Evolutionary conservation across 2,329 filamentous ascomycete genomes (phyloP), one percentile per base, ranked within the genome.

Genomic region (Sordariomycetes sp.): DNA sequence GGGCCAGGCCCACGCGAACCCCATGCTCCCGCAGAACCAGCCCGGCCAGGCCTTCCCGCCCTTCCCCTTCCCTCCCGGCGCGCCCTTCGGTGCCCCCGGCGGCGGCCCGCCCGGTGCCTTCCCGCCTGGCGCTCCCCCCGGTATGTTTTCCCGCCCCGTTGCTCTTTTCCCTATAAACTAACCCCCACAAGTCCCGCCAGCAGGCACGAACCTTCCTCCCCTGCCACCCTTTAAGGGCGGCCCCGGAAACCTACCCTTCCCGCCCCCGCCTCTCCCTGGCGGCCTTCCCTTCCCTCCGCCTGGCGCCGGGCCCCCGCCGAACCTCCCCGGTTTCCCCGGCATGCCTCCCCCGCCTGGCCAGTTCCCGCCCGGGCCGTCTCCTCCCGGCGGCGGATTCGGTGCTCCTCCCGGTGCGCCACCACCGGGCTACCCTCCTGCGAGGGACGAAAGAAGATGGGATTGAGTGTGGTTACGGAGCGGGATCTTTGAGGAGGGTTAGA

Each of bases 1-100:
- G 76, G 94, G 94, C 67, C 91, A 97, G 72, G 85, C 87, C 63
- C 84, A 86, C 68, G 84, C 85, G 61, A 97, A 96, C 72, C 92
- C 89, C 56, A 90, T 94, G 84, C 83, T 93, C 54, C 81, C 79
- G 12, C 82, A 85, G 67, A 85, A 85, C 72, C 85, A 86, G 69
- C 82, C 82, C 55, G 79, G 79, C 62, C 76, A 75, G 25, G 71
- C 74, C 56, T 77, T 79, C 35, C 77, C 80, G 63, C 72, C 82
- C 37, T 88, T 86, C 67, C 78, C 75, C 60, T 86, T 90, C 68
- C 84, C 86, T 52, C 83, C 83, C 61, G 76, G 78, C 60, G 71
- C 83, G 52, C 82, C 82, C 28, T 86, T 85, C 65, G 79, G 78
- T n/a, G 48, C 52, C 3, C 35, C 57, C 25, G 57, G 57, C 11